Conservation (phyloP, 2,329 filamentous ascomycete genomes). For the Berkeleyomyces rouxiae region DNA sequence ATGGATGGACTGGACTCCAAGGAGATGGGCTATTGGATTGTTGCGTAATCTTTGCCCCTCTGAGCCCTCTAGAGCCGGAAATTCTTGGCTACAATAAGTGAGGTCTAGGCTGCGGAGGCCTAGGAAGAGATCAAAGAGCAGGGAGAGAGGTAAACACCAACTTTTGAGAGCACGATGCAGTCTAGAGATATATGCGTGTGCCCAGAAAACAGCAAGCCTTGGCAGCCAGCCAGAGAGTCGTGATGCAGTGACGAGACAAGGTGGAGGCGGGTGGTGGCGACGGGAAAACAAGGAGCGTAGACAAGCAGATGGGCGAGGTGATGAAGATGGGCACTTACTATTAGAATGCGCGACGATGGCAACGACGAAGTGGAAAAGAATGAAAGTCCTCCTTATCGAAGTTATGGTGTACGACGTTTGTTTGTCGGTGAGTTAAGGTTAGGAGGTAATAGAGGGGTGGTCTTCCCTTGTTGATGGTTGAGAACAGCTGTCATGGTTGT, state of each 20-base stretch:
- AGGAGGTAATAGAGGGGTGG: conserved; percentile 1
- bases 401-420: conserved; percentile 13
- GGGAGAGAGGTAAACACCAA: conserved; percentile 2
- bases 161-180: background rate
- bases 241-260: background rate
- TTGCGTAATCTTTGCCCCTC: background rate
- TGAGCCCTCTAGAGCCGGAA: background rate
- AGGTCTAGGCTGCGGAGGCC: background rate
- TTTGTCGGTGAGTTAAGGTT: conserved; percentile 13
- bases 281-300: background rate
- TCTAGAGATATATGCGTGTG: background rate
- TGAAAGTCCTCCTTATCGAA: conserved; percentile 13
- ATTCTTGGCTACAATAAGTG: background rate
- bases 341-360: conserved; percentile 9
- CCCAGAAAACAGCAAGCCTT: background rate
- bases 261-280: background rate
- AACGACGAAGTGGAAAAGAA: conserved; percentile 10
- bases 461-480: background rate
- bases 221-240: background rate
- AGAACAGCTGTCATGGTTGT: conserved; percentile 7
- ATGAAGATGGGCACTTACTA: conserved; percentile 4
- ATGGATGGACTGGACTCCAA: background rate
- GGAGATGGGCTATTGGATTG: background rate
- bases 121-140: background rate
- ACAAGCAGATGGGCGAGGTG: background rate